Evolutionary conservation across 2,329 filamentous ascomycete species (phyloP).

Genomic region (Apiospora phragmitis): DNA sequence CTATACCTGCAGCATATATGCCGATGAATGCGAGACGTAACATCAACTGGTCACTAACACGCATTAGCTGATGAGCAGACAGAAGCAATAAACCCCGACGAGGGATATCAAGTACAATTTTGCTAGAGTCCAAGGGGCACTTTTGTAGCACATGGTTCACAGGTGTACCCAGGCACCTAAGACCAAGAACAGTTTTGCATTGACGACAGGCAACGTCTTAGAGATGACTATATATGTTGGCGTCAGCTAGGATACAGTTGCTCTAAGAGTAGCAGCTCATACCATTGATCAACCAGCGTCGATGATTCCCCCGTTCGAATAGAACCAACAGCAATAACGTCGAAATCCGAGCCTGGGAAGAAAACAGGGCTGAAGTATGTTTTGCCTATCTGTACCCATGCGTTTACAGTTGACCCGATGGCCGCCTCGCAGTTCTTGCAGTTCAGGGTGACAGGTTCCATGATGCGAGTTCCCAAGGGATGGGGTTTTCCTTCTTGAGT

Average conservation of each 20-base stretch:
- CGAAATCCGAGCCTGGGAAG: slow-evolving; percentile 18
- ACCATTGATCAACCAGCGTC: slow-evolving; percentile 39
- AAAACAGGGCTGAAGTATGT: slow-evolving; percentile 40
- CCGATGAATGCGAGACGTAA: too few relatives aligned
- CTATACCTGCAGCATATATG: too few relatives aligned
- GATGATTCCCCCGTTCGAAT: slow-evolving; percentile 31
- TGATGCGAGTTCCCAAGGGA: slow-evolving; percentile 16
- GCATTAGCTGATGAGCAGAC: too few relatives aligned
- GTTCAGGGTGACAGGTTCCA: slow-evolving; percentile 36
- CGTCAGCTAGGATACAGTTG: background rate
- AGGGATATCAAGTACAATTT: too few relatives aligned
- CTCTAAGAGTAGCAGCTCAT: slow-evolving; percentile 15
- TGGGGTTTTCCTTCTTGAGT: background rate
- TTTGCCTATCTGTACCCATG: slow-evolving; percentile 42
- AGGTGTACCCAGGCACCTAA: slow-evolving; percentile 35
- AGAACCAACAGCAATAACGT: slow-evolving; percentile 25
- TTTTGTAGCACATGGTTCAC: slow-evolving; percentile 29
- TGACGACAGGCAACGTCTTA: slow-evolving; percentile 31
- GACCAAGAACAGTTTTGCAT: slow-evolving; percentile 26
- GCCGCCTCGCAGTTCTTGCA: slow-evolving; percentile 34
- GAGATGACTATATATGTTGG: slow-evolving; percentile 30
- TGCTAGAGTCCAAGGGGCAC: too few relatives aligned
- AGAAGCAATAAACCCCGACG: too few relatives aligned
- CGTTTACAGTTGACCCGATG: slow-evolving; percentile 33
- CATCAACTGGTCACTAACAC: too few relatives aligned